Base-by-base conservation (phyloP, 2,329 filamentous ascomycete genomes). In the Xylaria sp. region DNA sequence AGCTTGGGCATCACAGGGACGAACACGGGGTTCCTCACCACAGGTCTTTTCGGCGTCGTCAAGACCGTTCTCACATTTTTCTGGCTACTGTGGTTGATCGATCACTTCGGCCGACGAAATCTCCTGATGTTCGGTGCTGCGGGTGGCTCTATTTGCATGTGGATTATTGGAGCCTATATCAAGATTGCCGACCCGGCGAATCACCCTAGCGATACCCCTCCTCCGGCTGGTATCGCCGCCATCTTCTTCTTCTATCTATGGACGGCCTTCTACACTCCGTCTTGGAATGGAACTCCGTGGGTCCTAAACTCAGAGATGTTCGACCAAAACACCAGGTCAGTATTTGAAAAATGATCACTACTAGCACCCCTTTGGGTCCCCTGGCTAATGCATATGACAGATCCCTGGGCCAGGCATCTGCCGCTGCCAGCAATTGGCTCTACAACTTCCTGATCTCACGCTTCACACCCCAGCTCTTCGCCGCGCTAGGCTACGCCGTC, bases 271-370 rank as follows among this genome's bases (percentile, higher is more conserved):
- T 94, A 94, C 81, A 92, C 90, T 0, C 90, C 88, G 0, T 87
- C 87, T 0, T 92, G 90, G 90, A 92, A 92, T 76, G 90, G 90
- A 1, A 92, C 90, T 0, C 91, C 91, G 0, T 94, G 92, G 92
- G 90, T 94, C 25, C 81, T 92, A 76, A 92, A 92, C 82, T 86
- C 86, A 0, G 91, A 94, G 79, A 93, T 94, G 84, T 94, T 93
- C 79, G 88, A 91, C 74, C 87, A 89, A 72, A 91, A 90, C 80
- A 88, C 89, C 18, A 86, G 90, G 73, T 75, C 23, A 55, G 69
- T 57, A 15, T 18, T 23, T 12, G 52, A 3, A 6, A n/a, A 46
- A 28, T n/a, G 52, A 20, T 12, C 31, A 46, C n/a, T 20, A 56
- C 15, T 62, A n/a, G 25, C 15, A 34, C 8, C 9, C 39, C n/a